A percentile compares a stretch with the other conserved stretches of the same genome.
These are phyloP conservation scores for Aspergillus clavatus DNA, from an alignment of 2,329 filamentous ascomycete genomes.

Conservation along the genomic window DNA sequence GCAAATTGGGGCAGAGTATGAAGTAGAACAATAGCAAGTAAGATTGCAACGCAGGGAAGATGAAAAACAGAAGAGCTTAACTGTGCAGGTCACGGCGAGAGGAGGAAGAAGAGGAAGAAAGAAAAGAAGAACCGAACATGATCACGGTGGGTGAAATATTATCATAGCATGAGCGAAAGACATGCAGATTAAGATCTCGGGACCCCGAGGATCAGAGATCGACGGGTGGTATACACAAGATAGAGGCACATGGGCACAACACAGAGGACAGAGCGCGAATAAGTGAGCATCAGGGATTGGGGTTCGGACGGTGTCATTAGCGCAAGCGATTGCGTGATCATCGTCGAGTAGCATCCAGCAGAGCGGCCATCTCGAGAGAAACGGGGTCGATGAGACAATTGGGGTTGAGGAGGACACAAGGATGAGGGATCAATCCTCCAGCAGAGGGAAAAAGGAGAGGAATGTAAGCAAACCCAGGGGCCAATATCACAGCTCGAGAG, in stretches of 20 bases:
- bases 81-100: constrained; percentile 9
- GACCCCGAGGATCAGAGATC: constrained; percentile 1
- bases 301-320: constrained; percentile 28
- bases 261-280: constrained; percentile 11
- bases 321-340: constrained; percentile 36
- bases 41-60: background rate
- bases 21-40: no score
- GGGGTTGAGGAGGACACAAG: constrained; percentile 2
- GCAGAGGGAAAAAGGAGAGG: constrained; percentile 1
- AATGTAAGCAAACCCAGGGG: constrained; percentile 1
- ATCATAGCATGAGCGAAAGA: background rate
- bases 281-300: constrained; percentile 21
- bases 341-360: constrained; percentile 10
- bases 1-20: no score
- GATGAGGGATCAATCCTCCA: background rate
- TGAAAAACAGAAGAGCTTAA: background rate
- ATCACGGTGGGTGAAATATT: background rate
- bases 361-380: background rate
- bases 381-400: background rate
- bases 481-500: no score
- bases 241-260: no score
- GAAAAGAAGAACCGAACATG: constrained; percentile 12
- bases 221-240: no score
- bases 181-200: background rate
- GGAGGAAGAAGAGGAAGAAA: no score